Base-by-base conservation (phyloP, 1,284 basidiomycete genomes). In the Anthracocystis panici-leucophaei region DNA sequence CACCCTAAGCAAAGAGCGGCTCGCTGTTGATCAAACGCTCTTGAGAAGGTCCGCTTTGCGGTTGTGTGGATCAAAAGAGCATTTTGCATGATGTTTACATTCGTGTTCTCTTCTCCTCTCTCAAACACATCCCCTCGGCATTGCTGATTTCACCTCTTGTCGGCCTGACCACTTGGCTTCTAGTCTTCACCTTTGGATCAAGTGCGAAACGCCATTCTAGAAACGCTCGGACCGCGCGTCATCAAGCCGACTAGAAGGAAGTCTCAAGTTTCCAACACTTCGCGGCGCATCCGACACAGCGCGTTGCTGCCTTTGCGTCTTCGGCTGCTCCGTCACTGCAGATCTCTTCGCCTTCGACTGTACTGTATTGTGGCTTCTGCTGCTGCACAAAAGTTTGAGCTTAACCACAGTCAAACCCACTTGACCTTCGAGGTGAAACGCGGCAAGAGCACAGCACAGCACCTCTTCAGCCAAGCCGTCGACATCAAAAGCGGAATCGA, bases 281-380 rank as follows among this genome's bases (percentile, higher is more conserved):
- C 16, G 18, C 31, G 49, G 31, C 49, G 29, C 20, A 33, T 50
- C 31, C 49, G 33, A 50, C 49, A 23, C 29, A 23, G n/a, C 20
- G 49, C 31, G 29, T 35, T 40, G 21, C 35, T 52, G 50, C 21
- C 35, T 16, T 38, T 51, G 20, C 33, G 11, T 23, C 21, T 38
- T 40, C 35, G 33, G 33, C 46, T 31, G 46, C 27, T 48, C 46
- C 46, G 46, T n/a, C 46, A n/a, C 21, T 48, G 45, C 45, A 23
- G 14, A 14, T 18, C 29, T 20, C 50, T 40, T 35, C 20, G 20
- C 49, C 3, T 14, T 38, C 49, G 33, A 51, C 31, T 20, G 10
- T 14, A 33, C 31, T 52, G 10, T 14, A 33, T n/a, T 52, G 33
- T 20, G 11, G 31, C 33, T 51, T 20, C 27, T 35, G 29, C 31